phyloP scores from a whole-genome alignment of 345 rosid species.

The Punica granatum region DNA sequence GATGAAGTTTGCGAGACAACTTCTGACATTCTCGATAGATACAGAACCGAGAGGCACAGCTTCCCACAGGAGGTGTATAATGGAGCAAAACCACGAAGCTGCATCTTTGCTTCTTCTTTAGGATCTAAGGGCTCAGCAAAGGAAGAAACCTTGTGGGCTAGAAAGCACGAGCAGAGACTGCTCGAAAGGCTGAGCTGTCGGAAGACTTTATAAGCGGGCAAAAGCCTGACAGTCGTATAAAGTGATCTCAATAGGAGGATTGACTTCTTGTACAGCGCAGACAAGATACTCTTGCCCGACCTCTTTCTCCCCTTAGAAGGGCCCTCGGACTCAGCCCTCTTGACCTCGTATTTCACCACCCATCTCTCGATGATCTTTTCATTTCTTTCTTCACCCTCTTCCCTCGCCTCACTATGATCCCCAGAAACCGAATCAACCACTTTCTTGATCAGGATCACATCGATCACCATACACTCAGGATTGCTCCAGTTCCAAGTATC shows the following conservation, averaged over 20 bases:
- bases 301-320: conserved; percentile 10
- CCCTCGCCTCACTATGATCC: conserved; percentile 2
- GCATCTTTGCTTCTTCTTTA: conserved; percentile 27
- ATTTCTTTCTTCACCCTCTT: conserved; percentile 9
- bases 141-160: conserved; percentile 31
- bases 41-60: conserved; percentile 31
- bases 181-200: conserved; percentile 23
- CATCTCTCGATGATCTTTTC: conserved; percentile 36
- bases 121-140: conserved; percentile 27
- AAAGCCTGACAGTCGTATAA: conserved; percentile 26
- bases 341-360: conserved; percentile 28
- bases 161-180: conserved; percentile 15
- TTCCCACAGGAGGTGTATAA: conserved; percentile 29
- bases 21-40: conserved; percentile 18
- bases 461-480: conserved; percentile 27
- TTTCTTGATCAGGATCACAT: conserved; percentile 22
- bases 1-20: conserved; percentile 17
- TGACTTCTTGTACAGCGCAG: conserved; percentile 21
- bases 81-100: conserved; percentile 26
- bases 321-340: conserved; percentile 6
- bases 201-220: conserved; percentile 32
- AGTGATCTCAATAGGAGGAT: conserved; percentile 32
- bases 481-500: conserved; percentile 21
- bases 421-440: neutral
- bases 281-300: neutral